Base-by-base conservation (phyloP, 1,139 yeast genomes). In the Debaryomyces sp. region DNA sequence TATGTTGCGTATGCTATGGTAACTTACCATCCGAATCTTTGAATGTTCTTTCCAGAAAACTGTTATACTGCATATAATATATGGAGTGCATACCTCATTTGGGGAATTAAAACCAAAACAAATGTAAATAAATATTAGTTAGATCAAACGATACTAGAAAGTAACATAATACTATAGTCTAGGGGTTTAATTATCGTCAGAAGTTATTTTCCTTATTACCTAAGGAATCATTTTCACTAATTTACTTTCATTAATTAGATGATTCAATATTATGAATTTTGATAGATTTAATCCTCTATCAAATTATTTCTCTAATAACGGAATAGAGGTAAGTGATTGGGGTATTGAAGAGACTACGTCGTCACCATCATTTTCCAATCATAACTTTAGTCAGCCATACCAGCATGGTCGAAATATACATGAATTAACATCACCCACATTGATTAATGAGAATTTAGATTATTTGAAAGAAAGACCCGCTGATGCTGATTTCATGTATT, bases 281-380 rank as follows among this genome's bases (percentile, higher is more conserved):
- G 73, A 67, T 51, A 54, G 68, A 46, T 61, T 67, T 43, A 66
- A 65, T 52, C 71, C 69, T 24, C 56, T 70, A 41, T 56, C 71
- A 32, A 57, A 50, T 36, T 63, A 61, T 48, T 41, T 41, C 27
- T 35, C 45, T n/a, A 32, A 15, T 23, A 38, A 42, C 27, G 48
- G 42, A 15, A 42, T 41, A 34, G 44, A 36, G 37, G 58, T 71
- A 41, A 68, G 77, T 48, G 78, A 73, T 53, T 73, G 78, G 78
- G 78, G 78, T 1, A 72, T 73, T 22, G 78, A 73, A 49, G 77
- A 71, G 33, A 48, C 62, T 13, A 39, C 52, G 18, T 53, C 60
- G 27, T 54, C 64, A 8, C 62, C 64, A 7, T 49, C 61, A 22
- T 40, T 50, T 3, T 54, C 62, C 18, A 49, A 54, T 36, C 34